Evolutionary conservation across 805 yeast species (phyloP), one percentile per base, ranked within the genome.

Genomic region (Myxozyma melibiosi): DNA sequence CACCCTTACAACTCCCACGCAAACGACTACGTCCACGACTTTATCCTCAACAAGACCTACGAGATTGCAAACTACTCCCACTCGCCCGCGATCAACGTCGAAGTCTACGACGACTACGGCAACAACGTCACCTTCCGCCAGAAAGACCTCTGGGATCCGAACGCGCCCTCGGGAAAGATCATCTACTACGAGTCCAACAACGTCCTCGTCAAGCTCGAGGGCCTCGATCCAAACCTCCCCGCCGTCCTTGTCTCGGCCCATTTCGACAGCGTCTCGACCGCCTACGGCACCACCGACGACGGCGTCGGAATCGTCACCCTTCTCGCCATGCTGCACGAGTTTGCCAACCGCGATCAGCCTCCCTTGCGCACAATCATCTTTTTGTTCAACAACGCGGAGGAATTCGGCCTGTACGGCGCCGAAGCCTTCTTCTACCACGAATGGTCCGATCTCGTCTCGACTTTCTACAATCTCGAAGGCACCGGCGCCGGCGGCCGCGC

Each of bases 401-500:
- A 91, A 67, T 87, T 88, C 71, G 96, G 96, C 0, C 75, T 91
- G 33, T 74, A 85, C 55, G 97, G 97, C 4, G 96, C 97, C 0
- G 78, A 79, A 43, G 80, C 87, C 0, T 90, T 90, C 66, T 73
- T 88, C 55, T 70, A 78, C 31, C 96, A 90, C 69, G 84, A 86
- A 18, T 89, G 96, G 96, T 78, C 82, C 18, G 72, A 78, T 44
- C 71, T 80, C 14, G 84, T 86, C 8, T 48, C 64, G 16, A 85
- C 80, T 66, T 86, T 91, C 57, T 77, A 91, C 64, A 91, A 91
- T 69, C 74, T 91, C 59, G 97, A 91, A 74, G 97, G 97, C 20
- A 88, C 97, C 0, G 97, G 97, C 2, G 86, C 94, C 1, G 96
- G 97, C 24, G 92, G 95, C 3, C 83, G 86, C 62, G 89, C 96